Evolutionary conservation across 2,329 filamentous ascomycete genomes (phyloP).

Genomic region (Sodiomyces alkalinus): DNA sequence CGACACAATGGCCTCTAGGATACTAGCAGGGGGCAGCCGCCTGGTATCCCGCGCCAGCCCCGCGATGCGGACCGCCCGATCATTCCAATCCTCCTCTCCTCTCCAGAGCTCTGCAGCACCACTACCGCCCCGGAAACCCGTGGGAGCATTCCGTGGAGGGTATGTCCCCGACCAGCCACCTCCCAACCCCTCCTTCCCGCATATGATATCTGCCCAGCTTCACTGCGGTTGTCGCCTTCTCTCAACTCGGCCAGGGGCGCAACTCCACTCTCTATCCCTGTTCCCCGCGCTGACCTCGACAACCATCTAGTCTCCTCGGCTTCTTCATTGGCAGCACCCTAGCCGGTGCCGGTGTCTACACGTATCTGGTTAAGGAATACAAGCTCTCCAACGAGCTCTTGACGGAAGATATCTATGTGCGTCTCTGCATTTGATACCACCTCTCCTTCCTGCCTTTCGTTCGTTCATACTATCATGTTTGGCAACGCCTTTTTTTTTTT

Average conservation of each 20-base stretch:
- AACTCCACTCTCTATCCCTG: neutral
- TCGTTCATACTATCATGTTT: too few species aligned
- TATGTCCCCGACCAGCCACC: too few species aligned
- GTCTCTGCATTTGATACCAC: conserved; percentile 30
- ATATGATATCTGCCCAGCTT: too few species aligned
- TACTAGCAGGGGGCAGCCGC: conserved; percentile 24
- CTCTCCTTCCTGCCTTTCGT: neutral
- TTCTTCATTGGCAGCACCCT: conserved; percentile 77
- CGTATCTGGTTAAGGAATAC: conserved; percentile 88
- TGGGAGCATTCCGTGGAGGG: conserved; percentile 48
- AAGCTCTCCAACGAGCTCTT: conserved; percentile 84
- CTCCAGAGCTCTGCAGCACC: conserved; percentile 27
- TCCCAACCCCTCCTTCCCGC: too few species aligned
- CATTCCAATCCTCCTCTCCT: conserved; percentile 35
- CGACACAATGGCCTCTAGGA: conserved; percentile 29
- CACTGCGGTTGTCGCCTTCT: too few species aligned
- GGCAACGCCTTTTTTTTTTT: too few species aligned
- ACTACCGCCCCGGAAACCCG: conserved; percentile 40
- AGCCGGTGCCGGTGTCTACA: conserved; percentile 71
- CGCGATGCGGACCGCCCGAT: conserved; percentile 15
- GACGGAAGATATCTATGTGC: conserved; percentile 90
- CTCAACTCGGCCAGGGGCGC: too few species aligned
- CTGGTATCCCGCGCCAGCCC: conserved; percentile 16
- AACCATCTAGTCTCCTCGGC: conserved; percentile 56
- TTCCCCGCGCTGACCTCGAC: conserved; percentile 1